These are phyloP conservation scores for Metrosideros polymorpha DNA, from an alignment of 441 rosid genomes.

Conservation along the genomic window DNA sequence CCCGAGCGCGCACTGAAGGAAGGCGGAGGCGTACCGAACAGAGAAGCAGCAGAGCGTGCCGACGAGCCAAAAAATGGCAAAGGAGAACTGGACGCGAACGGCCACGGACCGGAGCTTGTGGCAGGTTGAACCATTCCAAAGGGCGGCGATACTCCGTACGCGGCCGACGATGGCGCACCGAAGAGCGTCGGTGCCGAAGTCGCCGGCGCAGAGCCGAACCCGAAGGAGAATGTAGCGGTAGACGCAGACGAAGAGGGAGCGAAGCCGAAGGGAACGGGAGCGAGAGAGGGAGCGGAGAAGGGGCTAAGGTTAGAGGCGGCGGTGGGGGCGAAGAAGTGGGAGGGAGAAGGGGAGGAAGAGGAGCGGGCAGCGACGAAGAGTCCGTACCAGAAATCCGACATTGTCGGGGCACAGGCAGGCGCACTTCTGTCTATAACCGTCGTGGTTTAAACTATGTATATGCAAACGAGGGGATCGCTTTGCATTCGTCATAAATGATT, in stretches of 20 bases:
- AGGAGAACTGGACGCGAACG: constrained; percentile 5
- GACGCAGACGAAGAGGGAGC: constrained; percentile 8
- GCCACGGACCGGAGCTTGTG: background rate
- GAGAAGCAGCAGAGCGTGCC: background rate
- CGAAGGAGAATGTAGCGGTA: background rate
- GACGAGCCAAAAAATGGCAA: background rate
- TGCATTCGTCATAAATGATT: too few species aligned
- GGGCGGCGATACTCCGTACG: background rate
- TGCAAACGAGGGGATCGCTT: too few species aligned
- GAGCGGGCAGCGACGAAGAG: too few species aligned
- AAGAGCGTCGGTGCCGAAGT: background rate
- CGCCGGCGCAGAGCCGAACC: background rate
- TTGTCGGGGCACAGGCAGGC: too few species aligned
- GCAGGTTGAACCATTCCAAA: background rate
- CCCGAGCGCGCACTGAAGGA: background rate
- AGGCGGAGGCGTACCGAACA: background rate
- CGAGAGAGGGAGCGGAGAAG: background rate
- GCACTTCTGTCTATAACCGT: too few species aligned
- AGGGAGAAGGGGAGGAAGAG: too few species aligned
- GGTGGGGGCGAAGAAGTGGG: too few species aligned
- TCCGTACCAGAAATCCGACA: too few species aligned
- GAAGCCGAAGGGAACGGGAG: too few species aligned
- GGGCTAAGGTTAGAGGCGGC: background rate
- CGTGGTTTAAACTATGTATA: too few species aligned
- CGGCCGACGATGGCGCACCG: background rate